These are phyloP conservation scores for Acidomyces sp. DNA, from an alignment of 495 filamentous ascomycete species.

Conservation along the genomic window DNA sequence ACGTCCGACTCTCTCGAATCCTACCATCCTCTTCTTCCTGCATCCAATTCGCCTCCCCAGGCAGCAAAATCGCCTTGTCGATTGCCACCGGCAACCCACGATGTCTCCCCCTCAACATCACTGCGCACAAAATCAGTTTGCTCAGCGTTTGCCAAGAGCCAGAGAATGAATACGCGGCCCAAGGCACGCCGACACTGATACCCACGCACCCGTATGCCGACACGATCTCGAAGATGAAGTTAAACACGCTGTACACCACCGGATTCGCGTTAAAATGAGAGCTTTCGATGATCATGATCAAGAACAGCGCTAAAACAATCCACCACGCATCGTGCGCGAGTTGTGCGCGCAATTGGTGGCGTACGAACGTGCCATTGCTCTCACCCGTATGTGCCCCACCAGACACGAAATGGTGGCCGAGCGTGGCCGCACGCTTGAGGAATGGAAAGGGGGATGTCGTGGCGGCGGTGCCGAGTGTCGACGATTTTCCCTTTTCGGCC, in stretches of 20 bases:
- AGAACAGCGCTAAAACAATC: conserved; percentile 57
- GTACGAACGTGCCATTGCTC: conserved; percentile 41
- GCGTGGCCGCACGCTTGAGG: conserved; percentile 16
- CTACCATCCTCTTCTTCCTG: conserved; percentile 50
- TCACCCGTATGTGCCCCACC: background rate
- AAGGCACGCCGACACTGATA: conserved; percentile 58
- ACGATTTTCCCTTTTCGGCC: background rate
- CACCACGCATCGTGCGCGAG: conserved; percentile 82
- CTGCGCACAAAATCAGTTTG: conserved; percentile 63
- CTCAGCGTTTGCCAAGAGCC: conserved; percentile 58
- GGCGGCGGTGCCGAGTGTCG: no score
- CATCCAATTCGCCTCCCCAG: conserved; percentile 35
- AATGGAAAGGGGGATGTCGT: no score
- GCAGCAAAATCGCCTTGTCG: conserved; percentile 64
- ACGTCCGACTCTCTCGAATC: conserved; percentile 31
- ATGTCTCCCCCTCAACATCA: conserved; percentile 69
- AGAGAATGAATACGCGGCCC: conserved; percentile 55
- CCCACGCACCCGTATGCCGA: conserved; percentile 72
- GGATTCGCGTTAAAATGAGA: conserved; percentile 52
- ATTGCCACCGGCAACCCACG: conserved; percentile 69
- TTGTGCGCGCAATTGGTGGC: conserved; percentile 63
- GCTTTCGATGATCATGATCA: conserved; percentile 64
- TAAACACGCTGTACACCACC: conserved; percentile 62
- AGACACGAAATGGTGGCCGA: conserved; percentile 13
- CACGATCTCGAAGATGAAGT: conserved; percentile 74